Evolutionary conservation across 495 filamentous ascomycete genomes (phyloP).

Genomic region (Ramalina intermedia): DNA sequence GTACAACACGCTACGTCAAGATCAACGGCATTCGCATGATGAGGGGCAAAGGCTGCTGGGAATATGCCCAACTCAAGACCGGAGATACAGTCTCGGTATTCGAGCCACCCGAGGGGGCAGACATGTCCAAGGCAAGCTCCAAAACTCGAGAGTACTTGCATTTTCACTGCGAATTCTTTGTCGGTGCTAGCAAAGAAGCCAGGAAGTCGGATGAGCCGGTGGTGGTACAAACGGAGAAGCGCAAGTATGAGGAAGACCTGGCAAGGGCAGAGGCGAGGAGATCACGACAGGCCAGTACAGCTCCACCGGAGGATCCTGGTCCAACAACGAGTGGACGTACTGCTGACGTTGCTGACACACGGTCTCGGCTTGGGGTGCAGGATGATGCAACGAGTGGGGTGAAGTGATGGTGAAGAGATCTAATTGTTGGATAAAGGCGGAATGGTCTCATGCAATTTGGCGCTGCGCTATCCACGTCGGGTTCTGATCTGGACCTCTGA

Average conservation of each 20-base stretch:
- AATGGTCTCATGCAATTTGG: too few species aligned
- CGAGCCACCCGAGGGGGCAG: slow-evolving; percentile 31
- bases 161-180: slow-evolving; percentile 38
- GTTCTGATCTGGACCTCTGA: too few species aligned
- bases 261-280: not conserved
- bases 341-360: not conserved
- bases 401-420: too few species aligned
- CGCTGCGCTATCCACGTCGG: too few species aligned
- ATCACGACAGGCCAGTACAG: slow-evolving; percentile 1
- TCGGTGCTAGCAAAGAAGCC: slow-evolving; percentile 31
- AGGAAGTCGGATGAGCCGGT: slow-evolving; percentile 21
- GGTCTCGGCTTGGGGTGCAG: too few species aligned
- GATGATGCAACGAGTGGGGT: too few species aligned
- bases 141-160: slow-evolving; percentile 31
- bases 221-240: slow-evolving; percentile 21
- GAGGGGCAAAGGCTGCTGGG: slow-evolving; percentile 6
- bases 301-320: not conserved
- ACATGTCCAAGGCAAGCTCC: slow-evolving; percentile 25
- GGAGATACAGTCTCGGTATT: slow-evolving; percentile 7
- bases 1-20: slow-evolving; percentile 51
- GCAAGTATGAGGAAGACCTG: slow-evolving; percentile 3
- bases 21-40: slow-evolving; percentile 43
- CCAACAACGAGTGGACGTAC: not conserved
- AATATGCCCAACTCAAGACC: slow-evolving; percentile 3
- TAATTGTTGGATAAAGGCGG: too few species aligned